Percentiles rank a stretch among this genome's conserved stretches.
These are phyloP conservation scores for Cystobasidiopsis lactophilus DNA, from an alignment of 768 basidiomycete species.

Conservation along the genomic window DNA sequence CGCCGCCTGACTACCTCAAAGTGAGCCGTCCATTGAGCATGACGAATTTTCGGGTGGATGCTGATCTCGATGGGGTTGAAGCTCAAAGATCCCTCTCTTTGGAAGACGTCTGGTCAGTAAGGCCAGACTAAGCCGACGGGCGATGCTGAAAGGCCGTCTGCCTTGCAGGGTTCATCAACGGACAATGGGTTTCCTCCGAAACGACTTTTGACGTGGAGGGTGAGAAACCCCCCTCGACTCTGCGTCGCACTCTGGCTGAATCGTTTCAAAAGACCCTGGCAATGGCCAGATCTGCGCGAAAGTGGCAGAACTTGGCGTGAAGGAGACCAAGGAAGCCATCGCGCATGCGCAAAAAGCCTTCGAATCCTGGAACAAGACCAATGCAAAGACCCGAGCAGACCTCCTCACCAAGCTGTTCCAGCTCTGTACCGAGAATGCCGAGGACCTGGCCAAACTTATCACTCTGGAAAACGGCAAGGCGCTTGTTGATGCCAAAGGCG, in stretches of 20 bases:
- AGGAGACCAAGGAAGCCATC: constrained; percentile 67
- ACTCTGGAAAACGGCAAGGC: constrained; percentile 92
- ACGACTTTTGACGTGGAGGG: constrained; percentile 56
- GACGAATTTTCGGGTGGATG: neutral
- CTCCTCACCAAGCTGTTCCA: constrained; percentile 54
- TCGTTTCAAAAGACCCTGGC: constrained; percentile 42
- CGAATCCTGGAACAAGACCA: constrained; percentile 63
- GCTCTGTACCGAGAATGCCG: constrained; percentile 59
- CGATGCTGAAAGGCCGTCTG: neutral
- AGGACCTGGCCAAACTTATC: constrained; percentile 70
- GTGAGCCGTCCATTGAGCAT: neutral
- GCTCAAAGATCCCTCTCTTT: constrained; percentile 51
- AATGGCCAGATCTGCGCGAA: constrained; percentile 61
- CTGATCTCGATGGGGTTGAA: neutral
- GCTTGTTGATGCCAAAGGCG: constrained; percentile 60
- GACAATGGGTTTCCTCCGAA: constrained; percentile 65
- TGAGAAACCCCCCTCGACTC: constrained; percentile 26
- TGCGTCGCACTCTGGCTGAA: neutral
- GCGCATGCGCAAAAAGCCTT: constrained; percentile 59
- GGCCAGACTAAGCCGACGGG: neutral
- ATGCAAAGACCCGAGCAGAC: constrained; percentile 64
- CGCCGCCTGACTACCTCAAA: neutral
- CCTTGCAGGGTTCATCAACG: constrained; percentile 42
- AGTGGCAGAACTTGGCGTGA: constrained; percentile 68
- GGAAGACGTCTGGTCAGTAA: constrained; percentile 40